These are phyloP conservation scores for Friedmanniomyces endolithicus DNA, from an alignment of 495 filamentous ascomycete species.

Conservation along the genomic window DNA sequence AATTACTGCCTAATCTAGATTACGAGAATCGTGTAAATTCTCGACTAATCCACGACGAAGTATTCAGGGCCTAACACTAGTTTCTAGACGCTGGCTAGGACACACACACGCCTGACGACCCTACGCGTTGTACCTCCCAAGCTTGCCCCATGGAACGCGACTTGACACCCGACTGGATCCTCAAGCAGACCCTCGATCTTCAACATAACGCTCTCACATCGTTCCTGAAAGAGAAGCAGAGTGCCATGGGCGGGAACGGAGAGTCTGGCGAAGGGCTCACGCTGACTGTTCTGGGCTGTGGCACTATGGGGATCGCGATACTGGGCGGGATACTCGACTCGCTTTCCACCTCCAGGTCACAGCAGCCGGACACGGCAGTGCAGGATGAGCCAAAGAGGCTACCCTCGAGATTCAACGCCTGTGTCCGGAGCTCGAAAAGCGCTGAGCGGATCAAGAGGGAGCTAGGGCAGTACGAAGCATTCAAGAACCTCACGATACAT, in stretches of 20 bases:
- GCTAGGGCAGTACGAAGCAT: constrained; percentile 9
- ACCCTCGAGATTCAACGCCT: constrained; percentile 63
- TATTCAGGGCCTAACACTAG: too few species aligned
- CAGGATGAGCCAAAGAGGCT: constrained; percentile 40
- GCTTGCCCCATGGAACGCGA: constrained; percentile 3
- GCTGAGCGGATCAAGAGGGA: constrained; percentile 42
- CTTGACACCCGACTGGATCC: constrained; percentile 17
- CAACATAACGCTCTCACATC: constrained; percentile 5
- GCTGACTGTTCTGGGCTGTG: constrained; percentile 60
- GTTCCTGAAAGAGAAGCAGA: background rate
- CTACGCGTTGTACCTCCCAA: too few species aligned
- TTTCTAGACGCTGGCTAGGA: background rate
- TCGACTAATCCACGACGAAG: too few species aligned
- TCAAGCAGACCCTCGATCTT: constrained; percentile 7
- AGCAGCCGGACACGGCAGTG: constrained; percentile 17
- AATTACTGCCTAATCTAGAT: too few species aligned
- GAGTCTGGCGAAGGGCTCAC: constrained; percentile 39
- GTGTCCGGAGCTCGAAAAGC: constrained; percentile 51
- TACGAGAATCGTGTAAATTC: too few species aligned
- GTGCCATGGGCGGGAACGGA: background rate
- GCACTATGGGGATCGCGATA: constrained; percentile 76
- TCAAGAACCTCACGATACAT: constrained; percentile 24
- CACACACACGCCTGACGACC: background rate
- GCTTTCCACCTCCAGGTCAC: constrained; percentile 32
- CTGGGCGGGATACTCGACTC: constrained; percentile 58